Evolutionary conservation across 2,329 filamentous ascomycete species (phyloP).

Genomic region (Helotiales sp.): DNA sequence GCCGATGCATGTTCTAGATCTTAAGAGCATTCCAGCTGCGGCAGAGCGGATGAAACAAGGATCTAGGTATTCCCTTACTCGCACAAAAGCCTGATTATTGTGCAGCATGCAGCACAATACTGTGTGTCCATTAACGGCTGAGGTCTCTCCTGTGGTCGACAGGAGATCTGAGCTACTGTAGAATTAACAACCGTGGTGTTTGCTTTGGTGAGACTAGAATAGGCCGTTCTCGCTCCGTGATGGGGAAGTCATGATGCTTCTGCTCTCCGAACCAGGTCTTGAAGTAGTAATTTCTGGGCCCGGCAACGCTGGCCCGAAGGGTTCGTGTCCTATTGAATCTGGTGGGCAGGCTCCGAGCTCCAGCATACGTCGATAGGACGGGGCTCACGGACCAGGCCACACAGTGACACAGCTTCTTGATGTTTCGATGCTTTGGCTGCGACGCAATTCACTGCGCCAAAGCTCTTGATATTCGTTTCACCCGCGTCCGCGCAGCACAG

Average conservation of each 20-base stretch:
- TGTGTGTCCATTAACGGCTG: too few relatives aligned
- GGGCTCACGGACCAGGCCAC: neutral
- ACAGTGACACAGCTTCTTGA: neutral
- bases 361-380: too few relatives aligned
- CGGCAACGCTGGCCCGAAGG: too few relatives aligned
- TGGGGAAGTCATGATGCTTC: too few relatives aligned
- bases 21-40: neutral
- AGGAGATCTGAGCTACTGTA: neutral
- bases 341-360: too few relatives aligned
- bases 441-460: neutral
- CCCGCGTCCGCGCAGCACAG: neutral
- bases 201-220: neutral
- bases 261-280: too few relatives aligned
- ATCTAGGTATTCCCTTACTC: neutral
- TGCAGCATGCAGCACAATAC: too few relatives aligned
- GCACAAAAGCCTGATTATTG: too few relatives aligned
- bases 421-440: neutral
- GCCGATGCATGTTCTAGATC: neutral
- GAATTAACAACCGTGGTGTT: neutral
- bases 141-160: neutral
- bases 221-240: neutral
- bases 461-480: neutral
- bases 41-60: slow-evolving; percentile 2
- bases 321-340: too few relatives aligned
- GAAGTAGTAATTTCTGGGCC: neutral